A percentile compares a stretch with the other conserved stretches of the same genome.
These are phyloP conservation scores for Alternaria incomplexa DNA, from an alignment of 2,329 filamentous ascomycete genomes.

Conservation along the genomic window DNA sequence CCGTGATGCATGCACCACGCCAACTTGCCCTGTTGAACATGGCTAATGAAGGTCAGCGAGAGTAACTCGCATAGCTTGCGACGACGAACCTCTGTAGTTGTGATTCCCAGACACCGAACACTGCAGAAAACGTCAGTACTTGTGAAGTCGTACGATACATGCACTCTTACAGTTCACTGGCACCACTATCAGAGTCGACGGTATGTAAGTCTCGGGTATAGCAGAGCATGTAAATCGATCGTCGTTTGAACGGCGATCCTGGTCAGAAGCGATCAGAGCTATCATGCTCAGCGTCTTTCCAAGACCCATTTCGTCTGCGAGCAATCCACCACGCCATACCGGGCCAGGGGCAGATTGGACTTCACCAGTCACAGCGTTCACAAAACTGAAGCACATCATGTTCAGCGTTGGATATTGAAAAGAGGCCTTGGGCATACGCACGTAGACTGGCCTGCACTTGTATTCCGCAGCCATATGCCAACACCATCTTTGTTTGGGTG, in stretches of 20 bases:
- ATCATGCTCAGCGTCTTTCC: conserved; percentile 26
- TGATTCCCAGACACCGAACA: background rate
- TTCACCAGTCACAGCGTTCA: background rate
- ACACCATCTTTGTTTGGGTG: conserved; percentile 1
- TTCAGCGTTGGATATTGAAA: background rate
- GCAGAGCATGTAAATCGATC: background rate
- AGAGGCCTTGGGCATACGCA: background rate
- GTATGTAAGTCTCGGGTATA: background rate
- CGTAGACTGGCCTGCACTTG: background rate
- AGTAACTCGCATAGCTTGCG: background rate
- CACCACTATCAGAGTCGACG: background rate
- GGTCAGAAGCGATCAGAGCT: conserved; percentile 6
- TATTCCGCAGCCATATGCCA: conserved; percentile 6
- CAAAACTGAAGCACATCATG: background rate
- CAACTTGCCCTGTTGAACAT: background rate
- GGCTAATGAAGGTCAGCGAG: background rate
- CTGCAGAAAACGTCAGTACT: background rate
- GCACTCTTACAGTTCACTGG: background rate
- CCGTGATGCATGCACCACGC: background rate
- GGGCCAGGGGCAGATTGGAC: background rate
- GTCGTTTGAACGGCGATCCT: background rate
- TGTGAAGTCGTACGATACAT: background rate
- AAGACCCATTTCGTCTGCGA: conserved; percentile 24
- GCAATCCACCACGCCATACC: conserved; percentile 3
- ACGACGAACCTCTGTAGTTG: background rate